Percentiles rank a stretch among this genome's conserved stretches.
Evolutionary conservation across 2,329 filamentous ascomycete species (phyloP).

Genomic region (Cordyceps cateniannulata): DNA sequence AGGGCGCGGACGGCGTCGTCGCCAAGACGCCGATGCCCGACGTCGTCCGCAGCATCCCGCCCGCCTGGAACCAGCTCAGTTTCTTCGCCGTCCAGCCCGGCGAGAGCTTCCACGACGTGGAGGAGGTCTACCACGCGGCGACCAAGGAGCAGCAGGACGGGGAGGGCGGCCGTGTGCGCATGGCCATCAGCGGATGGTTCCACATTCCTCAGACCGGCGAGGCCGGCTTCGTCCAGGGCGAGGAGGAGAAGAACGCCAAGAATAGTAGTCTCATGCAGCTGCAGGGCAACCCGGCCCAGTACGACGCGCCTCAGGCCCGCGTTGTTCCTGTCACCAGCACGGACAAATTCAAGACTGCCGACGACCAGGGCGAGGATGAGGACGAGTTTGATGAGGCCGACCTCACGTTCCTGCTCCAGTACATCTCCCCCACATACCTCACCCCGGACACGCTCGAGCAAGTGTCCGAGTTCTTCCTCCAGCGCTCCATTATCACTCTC

Average conservation of each 20-base stretch:
- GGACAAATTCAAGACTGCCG: slow-evolving; percentile 25
- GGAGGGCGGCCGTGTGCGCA: slow-evolving; percentile 73
- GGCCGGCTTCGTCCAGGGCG: slow-evolving; percentile 79
- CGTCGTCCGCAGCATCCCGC: slow-evolving; percentile 75
- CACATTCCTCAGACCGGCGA: slow-evolving; percentile 95
- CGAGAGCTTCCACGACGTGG: slow-evolving; percentile 98
- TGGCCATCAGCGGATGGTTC: slow-evolving; percentile 99
- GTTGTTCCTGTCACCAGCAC: slow-evolving; percentile 41
- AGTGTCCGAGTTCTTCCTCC: slow-evolving; percentile 70
- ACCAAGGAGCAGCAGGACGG: slow-evolving; percentile 53
- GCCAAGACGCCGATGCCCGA: slow-evolving; percentile 78
- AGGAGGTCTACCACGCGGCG: slow-evolving; percentile 81
- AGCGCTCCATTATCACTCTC: slow-evolving; percentile 78
- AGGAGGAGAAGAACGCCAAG: slow-evolving; percentile 81
- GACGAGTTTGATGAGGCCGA: slow-evolving; percentile 67
- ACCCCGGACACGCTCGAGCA: slow-evolving; percentile 86
- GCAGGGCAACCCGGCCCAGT: slow-evolving; percentile 83
- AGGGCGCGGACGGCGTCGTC: slow-evolving; percentile 58
- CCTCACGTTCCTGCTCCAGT: slow-evolving; percentile 83
- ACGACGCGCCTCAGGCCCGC: slow-evolving; percentile 69
- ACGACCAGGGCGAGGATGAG: slow-evolving; percentile 24
- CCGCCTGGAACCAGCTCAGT: slow-evolving; percentile 93
- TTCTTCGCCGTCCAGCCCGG: slow-evolving; percentile 98
- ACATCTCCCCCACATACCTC: slow-evolving; percentile 82
- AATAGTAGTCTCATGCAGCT: slow-evolving; percentile 90